These are phyloP conservation scores for Salix udensis DNA, from an alignment of 345 rosid genomes.

Conservation along the genomic window DNA sequence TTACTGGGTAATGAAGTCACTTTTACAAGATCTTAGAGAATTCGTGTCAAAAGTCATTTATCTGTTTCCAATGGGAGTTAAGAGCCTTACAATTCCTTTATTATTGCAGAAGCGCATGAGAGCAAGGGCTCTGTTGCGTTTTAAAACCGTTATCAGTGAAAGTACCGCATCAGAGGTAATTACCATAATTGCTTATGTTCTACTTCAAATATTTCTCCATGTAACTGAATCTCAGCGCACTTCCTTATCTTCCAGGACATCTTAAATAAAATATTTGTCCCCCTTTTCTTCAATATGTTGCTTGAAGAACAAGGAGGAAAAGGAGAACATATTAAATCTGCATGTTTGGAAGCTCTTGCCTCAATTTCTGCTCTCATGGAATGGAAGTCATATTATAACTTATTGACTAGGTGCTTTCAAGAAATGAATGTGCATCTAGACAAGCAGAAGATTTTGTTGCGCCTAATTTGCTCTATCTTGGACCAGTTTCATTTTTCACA, in stretches of 20 bases:
- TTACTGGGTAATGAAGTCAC: background rate
- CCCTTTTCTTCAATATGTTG: conserved; percentile 75
- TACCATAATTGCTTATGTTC: background rate
- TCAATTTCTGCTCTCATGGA: conserved; percentile 62
- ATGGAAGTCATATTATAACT: conserved; percentile 71
- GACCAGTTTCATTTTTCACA: conserved; percentile 67
- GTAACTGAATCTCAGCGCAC: conserved; percentile 14
- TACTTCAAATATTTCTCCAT: background rate
- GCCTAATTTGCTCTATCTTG: conserved; percentile 65
- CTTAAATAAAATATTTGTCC: conserved; percentile 64
- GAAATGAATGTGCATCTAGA: conserved; percentile 55
- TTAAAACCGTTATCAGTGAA: conserved; percentile 45
- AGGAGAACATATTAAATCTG: conserved; percentile 56
- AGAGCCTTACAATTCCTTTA: background rate
- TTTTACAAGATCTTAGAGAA: background rate
- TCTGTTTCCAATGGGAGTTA: background rate
- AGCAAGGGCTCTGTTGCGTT: conserved; percentile 66
- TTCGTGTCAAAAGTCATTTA: background rate
- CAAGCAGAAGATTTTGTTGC: conserved; percentile 64
- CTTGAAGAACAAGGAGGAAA: conserved; percentile 72
- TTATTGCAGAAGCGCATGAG: conserved; percentile 70
- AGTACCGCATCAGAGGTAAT: conserved; percentile 54
- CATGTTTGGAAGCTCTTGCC: conserved; percentile 77
- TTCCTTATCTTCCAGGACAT: conserved; percentile 49
- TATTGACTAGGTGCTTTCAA: conserved; percentile 64